Percentiles rank a stretch among this genome's conserved stretches.
Evolutionary conservation across 352 stramenopile genomes (phyloP).

Genomic region (Thalassiosira oceanica): DNA sequence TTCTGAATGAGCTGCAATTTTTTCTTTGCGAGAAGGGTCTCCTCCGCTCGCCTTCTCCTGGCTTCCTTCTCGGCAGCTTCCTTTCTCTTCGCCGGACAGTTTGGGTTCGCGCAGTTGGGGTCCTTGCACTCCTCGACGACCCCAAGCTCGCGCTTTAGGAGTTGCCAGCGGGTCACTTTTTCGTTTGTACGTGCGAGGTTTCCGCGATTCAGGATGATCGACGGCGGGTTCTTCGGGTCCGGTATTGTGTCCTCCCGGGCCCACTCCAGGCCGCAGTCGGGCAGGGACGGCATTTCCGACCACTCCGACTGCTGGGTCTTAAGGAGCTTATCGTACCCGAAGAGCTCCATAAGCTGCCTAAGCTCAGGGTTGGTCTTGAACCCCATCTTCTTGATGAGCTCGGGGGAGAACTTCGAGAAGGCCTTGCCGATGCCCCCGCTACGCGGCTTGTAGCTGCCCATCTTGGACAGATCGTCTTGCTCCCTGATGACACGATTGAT

Average conservation of each 20-base stretch:
- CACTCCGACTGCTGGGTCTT: slow-evolving; percentile 21
- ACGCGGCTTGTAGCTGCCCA: slow-evolving; percentile 73
- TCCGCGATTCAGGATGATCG: slow-evolving; percentile 19
- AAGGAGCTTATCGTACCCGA: slow-evolving; percentile 27
- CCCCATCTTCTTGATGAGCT: slow-evolving; percentile 33
- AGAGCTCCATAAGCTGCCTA: slow-evolving; percentile 13
- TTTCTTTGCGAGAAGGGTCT: too few relatives aligned
- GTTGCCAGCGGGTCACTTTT: slow-evolving; percentile 23
- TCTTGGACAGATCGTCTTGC: slow-evolving; percentile 52
- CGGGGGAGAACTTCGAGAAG: slow-evolving; percentile 31
- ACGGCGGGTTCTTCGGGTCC: slow-evolving; percentile 3
- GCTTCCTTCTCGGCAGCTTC: too few relatives aligned
- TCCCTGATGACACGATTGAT: slow-evolving; percentile 57
- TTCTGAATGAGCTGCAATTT: too few relatives aligned
- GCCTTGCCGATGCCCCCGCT: slow-evolving; percentile 46
- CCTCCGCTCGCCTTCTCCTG: too few relatives aligned
- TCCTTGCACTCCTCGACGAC: slow-evolving; percentile 20
- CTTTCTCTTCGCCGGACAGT: too few relatives aligned
- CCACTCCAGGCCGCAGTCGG: slow-evolving; percentile 28
- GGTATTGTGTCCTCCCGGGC: neutral
- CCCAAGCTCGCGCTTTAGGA: slow-evolving; percentile 36
- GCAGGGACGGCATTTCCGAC: slow-evolving; percentile 14
- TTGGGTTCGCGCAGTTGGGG: slow-evolving; percentile 31
- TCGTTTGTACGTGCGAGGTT: slow-evolving; percentile 18
- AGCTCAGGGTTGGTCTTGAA: slow-evolving; percentile 13